Evolutionary conservation across 2,329 filamentous ascomycete genomes (phyloP).

Genomic region (Trichoderma sp.): DNA sequence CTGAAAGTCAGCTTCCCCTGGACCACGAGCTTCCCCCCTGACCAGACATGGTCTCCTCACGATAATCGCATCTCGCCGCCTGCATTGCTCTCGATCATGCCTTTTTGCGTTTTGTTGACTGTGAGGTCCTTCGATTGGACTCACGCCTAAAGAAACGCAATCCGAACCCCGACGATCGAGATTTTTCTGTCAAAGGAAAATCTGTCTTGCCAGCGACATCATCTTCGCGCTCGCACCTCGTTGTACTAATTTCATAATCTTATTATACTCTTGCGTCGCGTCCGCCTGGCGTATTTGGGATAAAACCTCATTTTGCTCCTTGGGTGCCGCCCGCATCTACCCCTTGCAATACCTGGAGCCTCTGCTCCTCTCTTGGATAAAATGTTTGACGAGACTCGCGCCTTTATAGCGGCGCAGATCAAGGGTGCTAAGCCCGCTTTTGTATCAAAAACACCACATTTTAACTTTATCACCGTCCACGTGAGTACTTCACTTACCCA

Average conservation of each 20-base stretch:
- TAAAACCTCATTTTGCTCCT: neutral
- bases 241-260: neutral
- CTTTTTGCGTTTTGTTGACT: constrained; percentile 23
- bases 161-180: neutral
- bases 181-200: neutral
- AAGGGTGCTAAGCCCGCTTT: constrained; percentile 58
- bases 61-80: neutral
- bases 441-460: constrained; percentile 62
- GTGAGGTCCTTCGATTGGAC: constrained; percentile 31
- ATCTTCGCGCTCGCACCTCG: neutral
- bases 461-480: constrained; percentile 81
- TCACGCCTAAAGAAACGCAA: constrained; percentile 25
- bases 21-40: constrained; percentile 3
- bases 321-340: no score
- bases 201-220: neutral
- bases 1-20: neutral
- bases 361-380: constrained; percentile 4
- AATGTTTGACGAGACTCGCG: constrained; percentile 39
- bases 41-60: constrained; percentile 20
- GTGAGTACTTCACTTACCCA: constrained; percentile 48
- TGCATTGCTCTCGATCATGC: constrained; percentile 27
- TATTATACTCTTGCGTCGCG: neutral
- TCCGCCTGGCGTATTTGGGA: neutral
- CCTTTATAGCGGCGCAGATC: constrained; percentile 45
- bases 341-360: neutral